A percentile compares a stretch with the other conserved stretches of the same genome.
phyloP scores from a whole-genome alignment of 2,329 filamentous ascomycete species.

The Magnaporthiopsis rhizophila region DNA sequence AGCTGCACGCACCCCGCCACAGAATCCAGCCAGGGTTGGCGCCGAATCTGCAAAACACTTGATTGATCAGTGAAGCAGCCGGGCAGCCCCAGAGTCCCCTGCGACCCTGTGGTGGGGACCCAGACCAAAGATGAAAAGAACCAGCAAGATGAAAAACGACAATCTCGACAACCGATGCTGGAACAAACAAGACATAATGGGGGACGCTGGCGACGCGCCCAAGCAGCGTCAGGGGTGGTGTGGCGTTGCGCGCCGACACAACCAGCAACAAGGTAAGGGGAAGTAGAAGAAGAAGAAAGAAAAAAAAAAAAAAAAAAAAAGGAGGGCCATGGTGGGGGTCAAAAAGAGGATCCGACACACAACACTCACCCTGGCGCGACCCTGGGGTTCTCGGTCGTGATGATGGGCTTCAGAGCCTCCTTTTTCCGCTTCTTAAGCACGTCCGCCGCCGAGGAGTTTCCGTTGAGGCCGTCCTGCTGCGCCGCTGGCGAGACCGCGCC shows the following conservation, averaged over 20 bases:
- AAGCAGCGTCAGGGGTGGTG: not conserved
- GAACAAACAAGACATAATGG: not conserved
- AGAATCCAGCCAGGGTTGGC: slow-evolving; percentile 2
- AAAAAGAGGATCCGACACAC: slow-evolving; percentile 10
- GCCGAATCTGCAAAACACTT: not conserved
- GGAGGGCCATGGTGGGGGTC: too few species aligned
- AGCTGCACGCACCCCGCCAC: slow-evolving; percentile 5
- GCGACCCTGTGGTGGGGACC: not conserved
- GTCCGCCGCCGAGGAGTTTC: slow-evolving; percentile 19
- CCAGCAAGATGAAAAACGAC: too few species aligned
- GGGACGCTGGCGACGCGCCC: too few species aligned
- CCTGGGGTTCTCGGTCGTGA: slow-evolving; percentile 52
- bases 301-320: not conserved
- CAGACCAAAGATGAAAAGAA: not conserved
- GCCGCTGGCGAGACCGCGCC: not conserved
- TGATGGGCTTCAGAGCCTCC: slow-evolving; percentile 66
- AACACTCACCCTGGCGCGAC: slow-evolving; percentile 26
- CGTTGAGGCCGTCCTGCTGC: not conserved
- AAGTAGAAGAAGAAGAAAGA: not conserved
- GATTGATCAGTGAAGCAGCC: not conserved
- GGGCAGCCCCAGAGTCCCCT: not conserved
- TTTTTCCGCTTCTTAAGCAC: slow-evolving; percentile 63
- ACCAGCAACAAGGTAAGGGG: not conserved
- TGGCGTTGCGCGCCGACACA: not conserved
- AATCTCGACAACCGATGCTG: not conserved